phyloP scores from a whole-genome alignment of 495 filamentous ascomycete species.

The Penicillium atrosanguineum region DNA sequence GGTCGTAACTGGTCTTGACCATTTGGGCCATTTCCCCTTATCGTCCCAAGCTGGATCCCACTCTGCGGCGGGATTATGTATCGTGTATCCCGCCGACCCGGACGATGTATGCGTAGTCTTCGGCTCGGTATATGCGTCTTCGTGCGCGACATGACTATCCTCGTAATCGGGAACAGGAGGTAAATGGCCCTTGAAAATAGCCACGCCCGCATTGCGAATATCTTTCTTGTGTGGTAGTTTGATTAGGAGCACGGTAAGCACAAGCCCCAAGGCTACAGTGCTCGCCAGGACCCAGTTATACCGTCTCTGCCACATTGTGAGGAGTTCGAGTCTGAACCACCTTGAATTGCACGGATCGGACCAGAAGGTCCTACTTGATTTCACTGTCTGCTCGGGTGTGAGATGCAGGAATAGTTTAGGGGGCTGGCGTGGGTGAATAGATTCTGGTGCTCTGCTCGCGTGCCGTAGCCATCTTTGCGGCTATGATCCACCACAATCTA shows the following conservation, averaged over 20 bases:
- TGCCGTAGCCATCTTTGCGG: not conserved
- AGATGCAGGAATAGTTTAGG: not conserved
- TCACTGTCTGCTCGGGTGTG: not conserved
- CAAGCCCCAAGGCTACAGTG: slow-evolving; percentile 5
- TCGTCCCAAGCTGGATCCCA: slow-evolving; percentile 10
- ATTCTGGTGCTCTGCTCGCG: not conserved
- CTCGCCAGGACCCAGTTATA: slow-evolving; percentile 11
- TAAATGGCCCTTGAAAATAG: slow-evolving; percentile 7
- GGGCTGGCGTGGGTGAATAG: not conserved
- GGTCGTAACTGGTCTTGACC: not conserved
- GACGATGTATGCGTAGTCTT: not conserved
- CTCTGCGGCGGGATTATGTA: not conserved
- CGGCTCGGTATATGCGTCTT: too few relatives aligned
- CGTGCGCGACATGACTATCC: not conserved
- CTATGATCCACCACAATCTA: not conserved
- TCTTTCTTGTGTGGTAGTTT: not conserved
- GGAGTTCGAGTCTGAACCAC: not conserved
- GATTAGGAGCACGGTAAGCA: slow-evolving; percentile 4
- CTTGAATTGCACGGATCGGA: not conserved
- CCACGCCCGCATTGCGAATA: not conserved
- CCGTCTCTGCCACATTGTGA: slow-evolving; percentile 1
- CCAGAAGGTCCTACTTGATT: not conserved
- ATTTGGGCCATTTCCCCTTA: slow-evolving; percentile 3
- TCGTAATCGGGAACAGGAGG: slow-evolving; percentile 5
- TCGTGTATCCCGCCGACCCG: not conserved